phyloP scores from a whole-genome alignment of 2,329 filamentous ascomycete genomes.

The Aspergillus pseudoterreus region DNA sequence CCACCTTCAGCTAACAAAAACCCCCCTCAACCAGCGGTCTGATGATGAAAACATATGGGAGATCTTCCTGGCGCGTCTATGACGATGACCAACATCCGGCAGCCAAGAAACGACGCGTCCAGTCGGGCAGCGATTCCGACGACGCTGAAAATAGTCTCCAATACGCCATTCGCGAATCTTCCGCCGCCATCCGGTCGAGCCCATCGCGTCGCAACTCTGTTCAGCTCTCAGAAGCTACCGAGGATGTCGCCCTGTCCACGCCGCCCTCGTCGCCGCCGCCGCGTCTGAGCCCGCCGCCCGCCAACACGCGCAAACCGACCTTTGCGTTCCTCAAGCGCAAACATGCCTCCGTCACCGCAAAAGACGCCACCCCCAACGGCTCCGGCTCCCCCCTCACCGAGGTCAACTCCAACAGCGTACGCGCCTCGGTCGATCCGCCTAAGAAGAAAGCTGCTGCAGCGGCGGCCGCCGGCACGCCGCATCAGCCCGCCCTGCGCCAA shows the following conservation, averaged over 20 bases:
- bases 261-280: constrained; percentile 53
- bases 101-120: constrained; percentile 45
- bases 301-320: constrained; percentile 46
- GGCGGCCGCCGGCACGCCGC: constrained; percentile 3
- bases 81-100: constrained; percentile 42
- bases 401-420: constrained; percentile 43
- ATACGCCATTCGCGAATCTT: constrained; percentile 47
- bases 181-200: constrained; percentile 43
- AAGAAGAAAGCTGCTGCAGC: constrained; percentile 27
- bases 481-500: constrained; percentile 34
- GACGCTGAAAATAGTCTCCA: constrained; percentile 45
- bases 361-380: constrained; percentile 23
- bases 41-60: constrained; percentile 49
- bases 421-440: constrained; percentile 36
- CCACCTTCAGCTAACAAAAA: constrained; percentile 1
- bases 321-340: constrained; percentile 51
- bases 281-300: constrained; percentile 39
- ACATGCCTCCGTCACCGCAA: constrained; percentile 26
- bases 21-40: constrained; percentile 36
- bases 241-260: constrained; percentile 45
- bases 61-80: constrained; percentile 46
- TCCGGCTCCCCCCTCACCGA: constrained; percentile 41
- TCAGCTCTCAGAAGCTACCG: constrained; percentile 40
- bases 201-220: constrained; percentile 46
- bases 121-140: constrained; percentile 32